Percentiles rank a stretch among this genome's conserved stretches.
These are phyloP conservation scores for Aspergillus piperis DNA, from an alignment of 2,329 filamentous ascomycete genomes.

Conservation along the genomic window DNA sequence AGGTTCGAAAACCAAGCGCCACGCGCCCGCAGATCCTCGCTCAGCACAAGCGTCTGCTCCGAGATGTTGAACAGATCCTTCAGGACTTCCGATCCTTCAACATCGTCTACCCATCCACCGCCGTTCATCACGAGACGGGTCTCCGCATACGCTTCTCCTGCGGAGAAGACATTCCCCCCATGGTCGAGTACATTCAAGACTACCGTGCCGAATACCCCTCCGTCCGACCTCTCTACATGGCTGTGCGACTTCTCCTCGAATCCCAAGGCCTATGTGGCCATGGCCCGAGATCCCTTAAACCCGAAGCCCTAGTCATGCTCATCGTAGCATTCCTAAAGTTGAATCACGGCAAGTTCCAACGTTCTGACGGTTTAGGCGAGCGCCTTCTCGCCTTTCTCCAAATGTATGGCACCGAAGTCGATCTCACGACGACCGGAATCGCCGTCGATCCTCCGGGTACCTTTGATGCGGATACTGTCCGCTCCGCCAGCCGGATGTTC, in stretches of 20 bases:
- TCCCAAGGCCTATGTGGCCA: slow-evolving; percentile 53
- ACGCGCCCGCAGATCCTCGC: slow-evolving; percentile 34
- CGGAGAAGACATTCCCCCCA: slow-evolving; percentile 40
- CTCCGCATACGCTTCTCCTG: slow-evolving; percentile 56
- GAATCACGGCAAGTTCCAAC: slow-evolving; percentile 35
- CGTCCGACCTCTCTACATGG: slow-evolving; percentile 52
- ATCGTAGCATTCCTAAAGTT: slow-evolving; percentile 56
- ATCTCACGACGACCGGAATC: slow-evolving; percentile 51
- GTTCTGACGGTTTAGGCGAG: slow-evolving; percentile 36
- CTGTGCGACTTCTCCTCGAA: slow-evolving; percentile 54
- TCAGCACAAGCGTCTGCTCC: slow-evolving; percentile 26
- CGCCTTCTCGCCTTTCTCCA: slow-evolving; percentile 53
- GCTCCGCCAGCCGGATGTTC: slow-evolving; percentile 16
- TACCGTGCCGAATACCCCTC: slow-evolving; percentile 54
- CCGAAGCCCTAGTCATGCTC: slow-evolving; percentile 60
- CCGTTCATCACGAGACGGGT: slow-evolving; percentile 38
- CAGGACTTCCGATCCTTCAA: slow-evolving; percentile 24
- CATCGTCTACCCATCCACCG: slow-evolving; percentile 19
- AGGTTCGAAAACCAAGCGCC: slow-evolving; percentile 35
- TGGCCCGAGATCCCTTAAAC: slow-evolving; percentile 52
- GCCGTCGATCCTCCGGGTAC: slow-evolving; percentile 51
- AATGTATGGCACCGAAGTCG: slow-evolving; percentile 50
- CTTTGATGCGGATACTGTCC: slow-evolving; percentile 36
- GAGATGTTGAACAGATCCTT: slow-evolving; percentile 26
- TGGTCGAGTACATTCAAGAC: slow-evolving; percentile 46